phyloP scores from a whole-genome alignment of 2,329 filamentous ascomycete species.

The Epichloe glyceriae region DNA sequence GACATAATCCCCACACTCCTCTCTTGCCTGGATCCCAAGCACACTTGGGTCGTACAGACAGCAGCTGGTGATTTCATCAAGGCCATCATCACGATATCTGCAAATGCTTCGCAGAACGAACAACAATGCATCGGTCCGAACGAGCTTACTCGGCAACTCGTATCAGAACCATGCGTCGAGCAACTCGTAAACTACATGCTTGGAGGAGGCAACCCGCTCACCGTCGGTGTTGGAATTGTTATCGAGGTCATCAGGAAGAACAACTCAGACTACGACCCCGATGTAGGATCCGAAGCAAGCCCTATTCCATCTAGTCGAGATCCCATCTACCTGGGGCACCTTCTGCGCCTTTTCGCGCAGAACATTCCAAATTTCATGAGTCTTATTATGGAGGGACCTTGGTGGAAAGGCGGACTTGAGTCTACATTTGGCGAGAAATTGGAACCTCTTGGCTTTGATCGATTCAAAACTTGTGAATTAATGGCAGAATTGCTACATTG shows the following conservation, averaged over 20 bases:
- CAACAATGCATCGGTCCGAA: slow-evolving; percentile 98
- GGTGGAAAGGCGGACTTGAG: slow-evolving; percentile 60
- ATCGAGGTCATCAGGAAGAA: slow-evolving; percentile 99
- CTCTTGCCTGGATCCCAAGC: slow-evolving; percentile 72
- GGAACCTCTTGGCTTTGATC: slow-evolving; percentile 88
- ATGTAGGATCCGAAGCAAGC: slow-evolving; percentile 70
- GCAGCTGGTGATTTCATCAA: slow-evolving; percentile 96
- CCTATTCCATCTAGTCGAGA: slow-evolving; percentile 72
- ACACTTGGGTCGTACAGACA: slow-evolving; percentile 84
- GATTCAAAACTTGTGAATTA: slow-evolving; percentile 97
- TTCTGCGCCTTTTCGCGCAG: slow-evolving; percentile 78
- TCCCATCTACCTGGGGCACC: slow-evolving; percentile 86
- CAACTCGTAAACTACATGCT: slow-evolving; percentile 87
- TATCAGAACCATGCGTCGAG: slow-evolving; percentile 73
- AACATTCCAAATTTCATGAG: slow-evolving; percentile 92
- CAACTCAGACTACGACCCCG: slow-evolving; percentile 96
- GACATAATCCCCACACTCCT: slow-evolving; percentile 77
- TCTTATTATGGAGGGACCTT: slow-evolving; percentile 66
- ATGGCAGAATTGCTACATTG: slow-evolving; percentile 97
- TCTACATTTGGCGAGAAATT: slow-evolving; percentile 87
- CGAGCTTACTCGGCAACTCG: slow-evolving; percentile 86
- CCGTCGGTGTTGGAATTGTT: slow-evolving; percentile 90
- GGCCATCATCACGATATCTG: slow-evolving; percentile 96
- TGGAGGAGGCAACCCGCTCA: slow-evolving; percentile 81
- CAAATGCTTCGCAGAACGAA: slow-evolving; percentile 94